Evolutionary conservation across 495 filamentous ascomycete genomes (phyloP).

Genomic region (Cercophora samala): DNA sequence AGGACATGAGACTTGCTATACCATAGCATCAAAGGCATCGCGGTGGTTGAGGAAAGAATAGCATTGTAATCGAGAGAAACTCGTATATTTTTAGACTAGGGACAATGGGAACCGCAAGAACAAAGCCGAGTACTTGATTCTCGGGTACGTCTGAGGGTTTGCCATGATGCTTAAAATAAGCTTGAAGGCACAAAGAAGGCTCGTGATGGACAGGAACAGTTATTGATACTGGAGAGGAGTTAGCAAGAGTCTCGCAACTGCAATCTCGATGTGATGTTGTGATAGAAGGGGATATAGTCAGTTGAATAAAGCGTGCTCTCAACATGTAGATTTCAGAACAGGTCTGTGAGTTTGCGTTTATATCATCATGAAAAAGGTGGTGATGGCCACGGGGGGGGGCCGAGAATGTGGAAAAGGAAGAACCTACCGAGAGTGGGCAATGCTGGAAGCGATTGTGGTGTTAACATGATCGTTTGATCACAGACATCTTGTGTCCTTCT

Average conservation of each 20-base stretch:
- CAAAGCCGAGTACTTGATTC: not conserved
- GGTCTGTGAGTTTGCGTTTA: slow-evolving; percentile 52
- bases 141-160: not conserved
- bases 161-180: slow-evolving; percentile 5
- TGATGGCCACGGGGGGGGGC: not conserved
- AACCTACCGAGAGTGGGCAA: slow-evolving; percentile 8
- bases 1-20: not conserved
- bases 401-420: not conserved
- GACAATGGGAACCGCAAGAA: not conserved
- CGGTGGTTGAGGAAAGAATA: not conserved
- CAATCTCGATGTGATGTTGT: not conserved
- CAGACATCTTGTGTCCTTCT: not conserved
- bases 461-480: not conserved
- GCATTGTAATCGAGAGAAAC: not conserved
- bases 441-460: not conserved
- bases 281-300: slow-evolving; percentile 26
- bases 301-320: slow-evolving; percentile 46
- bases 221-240: not conserved
- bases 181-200: not conserved
- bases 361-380: slow-evolving; percentile 44
- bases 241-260: not conserved
- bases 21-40: not conserved
- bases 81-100: not conserved
- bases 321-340: slow-evolving; percentile 54
- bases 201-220: not conserved